Conservation (phyloP, 2,329 filamentous ascomycete genomes). For the Plectosphaerella plurivora region DNA sequence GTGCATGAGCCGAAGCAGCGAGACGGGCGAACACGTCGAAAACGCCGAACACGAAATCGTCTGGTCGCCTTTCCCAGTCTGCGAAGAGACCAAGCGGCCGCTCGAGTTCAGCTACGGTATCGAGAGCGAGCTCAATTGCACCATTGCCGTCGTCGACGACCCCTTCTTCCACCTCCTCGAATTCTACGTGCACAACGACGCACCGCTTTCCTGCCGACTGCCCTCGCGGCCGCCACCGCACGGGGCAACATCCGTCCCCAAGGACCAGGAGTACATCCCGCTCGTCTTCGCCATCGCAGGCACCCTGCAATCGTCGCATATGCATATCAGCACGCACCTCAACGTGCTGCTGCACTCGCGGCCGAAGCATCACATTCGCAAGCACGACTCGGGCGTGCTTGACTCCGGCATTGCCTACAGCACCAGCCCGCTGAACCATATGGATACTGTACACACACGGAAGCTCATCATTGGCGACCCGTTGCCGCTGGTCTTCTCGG, state of each 20-base stretch:
- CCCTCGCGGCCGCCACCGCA: constrained; percentile 66
- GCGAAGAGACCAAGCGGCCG: constrained; percentile 79
- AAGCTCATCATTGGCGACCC: constrained; percentile 85
- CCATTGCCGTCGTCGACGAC: constrained; percentile 70
- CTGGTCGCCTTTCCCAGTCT: constrained; percentile 87
- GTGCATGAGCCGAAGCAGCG: constrained; percentile 74
- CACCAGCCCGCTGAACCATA: constrained; percentile 65
- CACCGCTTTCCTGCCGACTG: constrained; percentile 85
- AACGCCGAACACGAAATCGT: constrained; percentile 76
- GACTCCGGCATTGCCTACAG: constrained; percentile 87
- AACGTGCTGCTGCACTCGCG: constrained; percentile 80
- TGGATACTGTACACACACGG: constrained; percentile 46
- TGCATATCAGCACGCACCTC: constrained; percentile 85
- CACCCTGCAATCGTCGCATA: constrained; percentile 80
- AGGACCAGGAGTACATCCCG: constrained; percentile 65
- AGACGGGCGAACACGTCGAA: constrained; percentile 86
- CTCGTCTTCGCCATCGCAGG: constrained; percentile 86
- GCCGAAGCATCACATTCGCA: constrained; percentile 58
- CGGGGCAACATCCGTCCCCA: constrained; percentile 41
- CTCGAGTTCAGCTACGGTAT: constrained; percentile 84
- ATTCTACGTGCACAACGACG: constrained; percentile 97
- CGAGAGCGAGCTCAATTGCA: constrained; percentile 79
- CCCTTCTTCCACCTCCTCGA: constrained; percentile 85
- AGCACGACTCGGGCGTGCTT: constrained; percentile 70
- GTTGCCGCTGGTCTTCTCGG: constrained; percentile 71